These are phyloP conservation scores for Salvia hispanica DNA, from an alignment of 257 asterid species.

Conservation along the genomic window DNA sequence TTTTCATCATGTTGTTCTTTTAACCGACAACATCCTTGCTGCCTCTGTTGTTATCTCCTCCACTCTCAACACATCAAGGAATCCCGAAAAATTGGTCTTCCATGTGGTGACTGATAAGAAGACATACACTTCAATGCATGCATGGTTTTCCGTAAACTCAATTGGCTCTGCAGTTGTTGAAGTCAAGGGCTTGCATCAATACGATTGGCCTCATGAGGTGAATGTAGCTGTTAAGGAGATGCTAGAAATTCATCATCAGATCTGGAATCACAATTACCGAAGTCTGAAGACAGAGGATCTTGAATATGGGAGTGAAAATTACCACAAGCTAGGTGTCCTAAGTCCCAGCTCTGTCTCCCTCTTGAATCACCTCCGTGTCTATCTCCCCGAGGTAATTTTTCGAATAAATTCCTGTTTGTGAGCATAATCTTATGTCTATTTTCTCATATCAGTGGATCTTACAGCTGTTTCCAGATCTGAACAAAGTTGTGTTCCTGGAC, in stretches of 20 bases:
- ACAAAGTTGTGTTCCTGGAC: constrained; percentile 75
- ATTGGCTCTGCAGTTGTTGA: constrained; percentile 62
- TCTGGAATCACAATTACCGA: constrained; percentile 51
- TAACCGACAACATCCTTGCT: constrained; percentile 88
- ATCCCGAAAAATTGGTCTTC: constrained; percentile 66
- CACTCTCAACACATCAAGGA: constrained; percentile 48
- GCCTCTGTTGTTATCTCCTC: constrained; percentile 86
- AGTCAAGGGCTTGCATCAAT: constrained; percentile 89
- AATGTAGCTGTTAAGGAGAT: constrained; percentile 66
- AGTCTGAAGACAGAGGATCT: constrained; percentile 45
- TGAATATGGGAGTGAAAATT: constrained; percentile 43
- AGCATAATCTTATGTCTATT: constrained; percentile 31
- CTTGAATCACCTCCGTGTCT: constrained; percentile 76
- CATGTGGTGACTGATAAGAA: constrained; percentile 86
- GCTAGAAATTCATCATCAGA: constrained; percentile 74
- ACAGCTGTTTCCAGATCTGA: constrained; percentile 85
- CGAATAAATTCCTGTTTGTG: constrained; percentile 23
- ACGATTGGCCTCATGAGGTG: constrained; percentile 76
- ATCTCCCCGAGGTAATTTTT: constrained; percentile 80
- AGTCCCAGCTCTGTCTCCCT: constrained; percentile 72
- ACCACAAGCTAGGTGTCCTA: constrained; percentile 53
- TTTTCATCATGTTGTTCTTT: constrained; percentile 68
- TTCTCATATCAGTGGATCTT: constrained; percentile 42
- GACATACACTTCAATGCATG: constrained; percentile 80
- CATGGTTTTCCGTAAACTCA: constrained; percentile 82